These are phyloP conservation scores for Cyamopsis tetragonoloba DNA, from an alignment of 306 rosid species.

Conservation along the genomic window DNA sequence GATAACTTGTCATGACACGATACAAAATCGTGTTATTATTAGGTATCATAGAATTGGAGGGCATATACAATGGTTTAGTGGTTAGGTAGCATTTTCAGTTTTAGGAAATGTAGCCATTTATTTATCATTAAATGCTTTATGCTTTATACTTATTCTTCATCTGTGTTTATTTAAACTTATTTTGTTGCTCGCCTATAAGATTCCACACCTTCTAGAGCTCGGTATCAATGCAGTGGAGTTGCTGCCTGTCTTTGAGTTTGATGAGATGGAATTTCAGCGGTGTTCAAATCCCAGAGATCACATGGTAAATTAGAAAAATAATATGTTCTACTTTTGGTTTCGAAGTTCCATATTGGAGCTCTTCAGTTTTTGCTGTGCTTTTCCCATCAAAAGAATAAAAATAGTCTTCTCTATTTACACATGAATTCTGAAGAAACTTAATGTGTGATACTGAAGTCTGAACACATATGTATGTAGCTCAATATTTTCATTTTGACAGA, in stretches of 20 bases:
- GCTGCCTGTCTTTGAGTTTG: conserved; percentile 90
- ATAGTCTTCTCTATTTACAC: not conserved
- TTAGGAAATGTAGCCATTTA: conserved; percentile 9
- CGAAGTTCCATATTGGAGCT: conserved; percentile 1
- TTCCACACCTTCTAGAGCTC: conserved; percentile 93
- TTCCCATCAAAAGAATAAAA: conserved; percentile 4
- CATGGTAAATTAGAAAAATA: conserved; percentile 54
- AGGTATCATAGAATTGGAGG: not conserved
- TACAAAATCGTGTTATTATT: not conserved
- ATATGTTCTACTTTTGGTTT: not conserved
- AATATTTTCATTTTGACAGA: conserved; percentile 3
- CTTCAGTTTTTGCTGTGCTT: conserved; percentile 9
- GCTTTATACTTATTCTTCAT: not conserved
- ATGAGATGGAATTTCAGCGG: conserved; percentile 90
- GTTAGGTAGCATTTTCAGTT: not conserved
- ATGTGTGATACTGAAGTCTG: not conserved
- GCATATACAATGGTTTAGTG: not conserved
- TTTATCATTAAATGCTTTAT: conserved; percentile 12
- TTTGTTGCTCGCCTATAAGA: conserved; percentile 45
- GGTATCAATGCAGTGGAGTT: conserved; percentile 93
- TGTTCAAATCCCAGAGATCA: conserved; percentile 88
- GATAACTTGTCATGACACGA: not conserved
- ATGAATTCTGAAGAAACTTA: not conserved
- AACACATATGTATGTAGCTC: not conserved
- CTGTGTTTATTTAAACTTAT: conserved; percentile 6